A percentile compares a stretch with the other conserved stretches of the same genome.
Conservation (phyloP, 805 yeast genomes). For the Lipomyces orientalis region DNA sequence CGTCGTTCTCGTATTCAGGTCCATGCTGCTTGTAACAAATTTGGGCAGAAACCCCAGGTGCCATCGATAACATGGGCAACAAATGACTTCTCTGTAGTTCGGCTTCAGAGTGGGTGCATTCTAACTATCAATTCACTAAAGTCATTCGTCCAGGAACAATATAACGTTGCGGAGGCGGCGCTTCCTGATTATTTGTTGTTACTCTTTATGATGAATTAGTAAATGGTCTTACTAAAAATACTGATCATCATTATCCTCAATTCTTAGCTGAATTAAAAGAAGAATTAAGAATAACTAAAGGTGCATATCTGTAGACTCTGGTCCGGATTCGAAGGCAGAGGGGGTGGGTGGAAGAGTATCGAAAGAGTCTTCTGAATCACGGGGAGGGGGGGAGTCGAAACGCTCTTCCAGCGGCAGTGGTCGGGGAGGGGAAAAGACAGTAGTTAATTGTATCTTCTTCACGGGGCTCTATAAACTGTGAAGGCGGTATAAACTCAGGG, state of each 20-base stretch:
- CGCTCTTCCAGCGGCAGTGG: neutral
- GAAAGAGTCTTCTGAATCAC: neutral
- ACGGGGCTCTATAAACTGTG: neutral
- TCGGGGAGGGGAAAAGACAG: neutral
- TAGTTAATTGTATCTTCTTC: neutral
- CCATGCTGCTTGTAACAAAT: too few species aligned
- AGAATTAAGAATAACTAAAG: too few species aligned
- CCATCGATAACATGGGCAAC: too few species aligned
- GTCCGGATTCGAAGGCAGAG: neutral
- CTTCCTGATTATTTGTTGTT: slow-evolving; percentile 1
- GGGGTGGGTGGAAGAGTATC: neutral
- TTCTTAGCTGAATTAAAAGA: too few species aligned
- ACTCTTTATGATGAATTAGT: neutral
- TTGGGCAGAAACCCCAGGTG: too few species aligned
- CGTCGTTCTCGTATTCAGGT: too few species aligned
- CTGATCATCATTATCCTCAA: too few species aligned
- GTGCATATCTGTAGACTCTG: neutral
- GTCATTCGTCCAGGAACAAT: too few species aligned
- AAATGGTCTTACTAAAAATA: neutral
- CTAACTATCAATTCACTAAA: too few species aligned
- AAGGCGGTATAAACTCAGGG: neutral
- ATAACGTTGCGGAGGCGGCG: too few species aligned
- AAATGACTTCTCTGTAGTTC: too few species aligned
- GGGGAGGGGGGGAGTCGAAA: neutral
- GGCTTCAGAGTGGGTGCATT: too few species aligned